These are phyloP conservation scores for Phytomonas sp. DNA, from an alignment of 208 protist species.

Conservation along the genomic window DNA sequence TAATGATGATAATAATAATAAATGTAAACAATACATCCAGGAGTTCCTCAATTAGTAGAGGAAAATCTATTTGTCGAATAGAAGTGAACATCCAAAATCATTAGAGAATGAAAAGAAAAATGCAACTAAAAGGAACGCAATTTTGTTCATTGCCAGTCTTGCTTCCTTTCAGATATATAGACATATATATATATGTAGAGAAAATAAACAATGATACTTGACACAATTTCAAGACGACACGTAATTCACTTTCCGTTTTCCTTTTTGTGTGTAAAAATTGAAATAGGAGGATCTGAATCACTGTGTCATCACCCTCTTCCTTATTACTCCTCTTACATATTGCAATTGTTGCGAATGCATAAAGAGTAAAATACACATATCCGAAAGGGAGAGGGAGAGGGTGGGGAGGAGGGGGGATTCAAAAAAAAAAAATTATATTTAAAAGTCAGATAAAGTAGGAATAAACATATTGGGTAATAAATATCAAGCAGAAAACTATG, in stretches of 20 bases:
- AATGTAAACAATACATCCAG: not conserved
- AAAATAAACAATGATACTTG: not conserved
- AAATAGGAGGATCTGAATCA: not conserved
- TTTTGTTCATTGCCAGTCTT: not conserved
- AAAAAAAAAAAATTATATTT: too few relatives aligned
- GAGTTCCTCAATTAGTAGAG: not conserved
- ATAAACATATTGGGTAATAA: not conserved
- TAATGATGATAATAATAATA: not conserved
- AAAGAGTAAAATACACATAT: not conserved
- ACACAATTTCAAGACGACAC: not conserved
- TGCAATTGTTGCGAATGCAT: not conserved
- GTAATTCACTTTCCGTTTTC: not conserved
- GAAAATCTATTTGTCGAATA: not conserved
- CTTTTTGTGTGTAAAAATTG: not conserved
- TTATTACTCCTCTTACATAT: not conserved
- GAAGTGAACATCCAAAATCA: not conserved
- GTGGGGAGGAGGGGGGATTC: too few relatives aligned
- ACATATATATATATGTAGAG: not conserved
- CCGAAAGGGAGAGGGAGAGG: too few relatives aligned
- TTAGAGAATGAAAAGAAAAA: not conserved
- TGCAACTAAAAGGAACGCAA: not conserved
- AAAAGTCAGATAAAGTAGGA: too few relatives aligned
- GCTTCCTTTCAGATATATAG: not conserved
- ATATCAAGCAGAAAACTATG: not conserved
- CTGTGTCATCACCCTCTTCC: not conserved